phyloP scores from a whole-genome alignment of 306 rosid genomes.

The Pueraria montana region DNA sequence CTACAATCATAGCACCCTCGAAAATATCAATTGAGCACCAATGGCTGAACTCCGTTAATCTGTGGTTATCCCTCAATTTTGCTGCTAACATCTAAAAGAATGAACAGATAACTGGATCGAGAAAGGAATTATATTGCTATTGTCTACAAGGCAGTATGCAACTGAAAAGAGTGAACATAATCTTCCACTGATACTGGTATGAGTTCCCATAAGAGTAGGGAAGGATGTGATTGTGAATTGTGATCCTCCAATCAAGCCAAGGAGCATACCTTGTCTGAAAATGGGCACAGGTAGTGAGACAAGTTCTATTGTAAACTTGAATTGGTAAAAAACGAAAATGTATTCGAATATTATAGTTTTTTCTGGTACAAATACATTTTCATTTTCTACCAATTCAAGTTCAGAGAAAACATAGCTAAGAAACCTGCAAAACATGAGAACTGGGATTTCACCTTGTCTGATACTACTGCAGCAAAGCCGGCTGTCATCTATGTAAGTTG shows the following conservation, averaged over 20 bases:
- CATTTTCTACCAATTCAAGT: constrained; percentile 20
- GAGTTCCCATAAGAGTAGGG: not conserved
- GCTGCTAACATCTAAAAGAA: constrained; percentile 49
- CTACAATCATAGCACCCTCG: not conserved
- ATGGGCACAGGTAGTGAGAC: constrained; percentile 42
- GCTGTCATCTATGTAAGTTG: constrained; percentile 90
- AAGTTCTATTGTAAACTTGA: constrained; percentile 28
- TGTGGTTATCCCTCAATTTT: constrained; percentile 18
- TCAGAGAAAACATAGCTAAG: not conserved
- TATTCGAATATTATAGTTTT: not conserved
- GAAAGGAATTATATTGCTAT: constrained; percentile 12
- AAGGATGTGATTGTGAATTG: not conserved
- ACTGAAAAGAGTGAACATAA: constrained; percentile 43
- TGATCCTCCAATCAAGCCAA: constrained; percentile 58
- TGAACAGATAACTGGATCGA: constrained; percentile 38
- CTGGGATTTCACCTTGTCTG: constrained; percentile 73
- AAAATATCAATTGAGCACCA: constrained; percentile 40
- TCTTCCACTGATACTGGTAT: constrained; percentile 38
- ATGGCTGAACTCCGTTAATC: constrained; percentile 29
- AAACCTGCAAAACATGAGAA: not conserved
- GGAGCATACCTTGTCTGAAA: constrained; percentile 92
- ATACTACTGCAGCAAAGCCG: constrained; percentile 91
- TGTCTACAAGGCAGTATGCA: constrained; percentile 32
- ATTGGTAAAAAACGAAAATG: not conserved
- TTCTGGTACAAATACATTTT: not conserved